Conservation (phyloP, 2,329 filamentous ascomycete genomes). For the Fusarium sp. region DNA sequence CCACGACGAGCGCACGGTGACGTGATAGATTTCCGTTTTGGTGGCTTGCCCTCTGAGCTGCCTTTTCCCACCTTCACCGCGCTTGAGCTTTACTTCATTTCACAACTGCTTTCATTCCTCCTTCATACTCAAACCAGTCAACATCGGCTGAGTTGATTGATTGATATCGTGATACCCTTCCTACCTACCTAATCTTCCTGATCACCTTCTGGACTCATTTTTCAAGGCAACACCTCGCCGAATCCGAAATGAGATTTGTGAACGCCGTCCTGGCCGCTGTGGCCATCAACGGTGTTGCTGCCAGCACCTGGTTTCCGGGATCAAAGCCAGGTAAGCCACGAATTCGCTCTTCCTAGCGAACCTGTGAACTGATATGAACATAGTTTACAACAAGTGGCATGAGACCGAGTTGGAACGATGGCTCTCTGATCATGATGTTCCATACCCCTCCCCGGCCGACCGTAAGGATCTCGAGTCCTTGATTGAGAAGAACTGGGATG, state of each 20-base stretch:
- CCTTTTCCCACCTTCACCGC: slow-evolving; percentile 21
- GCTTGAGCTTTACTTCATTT: neutral
- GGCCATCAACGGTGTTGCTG: slow-evolving; percentile 75
- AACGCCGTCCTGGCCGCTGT: slow-evolving; percentile 75
- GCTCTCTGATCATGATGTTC: slow-evolving; percentile 91
- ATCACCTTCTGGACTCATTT: slow-evolving; percentile 2
- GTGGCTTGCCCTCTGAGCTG: slow-evolving; percentile 29
- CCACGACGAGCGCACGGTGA: slow-evolving; percentile 42
- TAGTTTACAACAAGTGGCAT: slow-evolving; percentile 99
- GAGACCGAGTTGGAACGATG: slow-evolving; percentile 97
- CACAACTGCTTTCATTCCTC: slow-evolving; percentile 19
- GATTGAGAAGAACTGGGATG: slow-evolving; percentile 91
- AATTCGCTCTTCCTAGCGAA: neutral
- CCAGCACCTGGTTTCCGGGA: slow-evolving; percentile 82
- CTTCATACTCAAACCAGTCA: slow-evolving; percentile 3
- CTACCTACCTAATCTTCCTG: neutral
- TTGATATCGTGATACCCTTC: slow-evolving; percentile 9
- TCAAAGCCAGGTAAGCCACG: slow-evolving; percentile 76
- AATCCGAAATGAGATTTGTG: slow-evolving; percentile 78
- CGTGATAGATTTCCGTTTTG: slow-evolving; percentile 44
- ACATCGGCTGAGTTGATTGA: slow-evolving; percentile 11
- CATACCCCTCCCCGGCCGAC: slow-evolving; percentile 89
- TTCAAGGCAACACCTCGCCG: neutral
- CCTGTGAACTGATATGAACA: neutral
- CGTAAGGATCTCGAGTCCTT: slow-evolving; percentile 93